A percentile compares a stretch with the other conserved stretches of the same genome.
Evolutionary conservation across 1,284 basidiomycete genomes (phyloP).

Genomic region (Omphalotus olearius): DNA sequence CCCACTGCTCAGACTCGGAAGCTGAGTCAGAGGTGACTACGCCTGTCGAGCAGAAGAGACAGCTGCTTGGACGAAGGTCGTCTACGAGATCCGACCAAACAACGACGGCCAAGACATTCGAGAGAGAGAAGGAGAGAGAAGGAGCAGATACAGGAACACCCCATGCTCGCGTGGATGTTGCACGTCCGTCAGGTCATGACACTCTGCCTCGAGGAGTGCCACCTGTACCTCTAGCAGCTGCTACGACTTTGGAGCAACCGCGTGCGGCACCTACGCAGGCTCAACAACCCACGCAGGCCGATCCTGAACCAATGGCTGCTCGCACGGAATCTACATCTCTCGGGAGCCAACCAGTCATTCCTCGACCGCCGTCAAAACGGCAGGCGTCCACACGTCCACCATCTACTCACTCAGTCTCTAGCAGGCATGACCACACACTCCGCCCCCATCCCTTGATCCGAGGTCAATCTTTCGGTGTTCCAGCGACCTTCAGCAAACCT

Average conservation of each 20-base stretch:
- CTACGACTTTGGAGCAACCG: background rate
- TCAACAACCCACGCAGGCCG: background rate
- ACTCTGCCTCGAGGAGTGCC: slow-evolving; percentile 5
- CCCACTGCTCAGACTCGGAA: slow-evolving; percentile 40
- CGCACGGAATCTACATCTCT: slow-evolving; percentile 13
- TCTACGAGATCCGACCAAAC: slow-evolving; percentile 2
- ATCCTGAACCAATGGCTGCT: slow-evolving; percentile 5
- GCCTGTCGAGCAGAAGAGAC: slow-evolving; percentile 11
- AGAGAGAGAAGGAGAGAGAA: slow-evolving; percentile 3
- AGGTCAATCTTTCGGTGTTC: slow-evolving; percentile 57
- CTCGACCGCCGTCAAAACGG: slow-evolving; percentile 24
- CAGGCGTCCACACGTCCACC: slow-evolving; percentile 47
- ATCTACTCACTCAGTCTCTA: slow-evolving; percentile 51
- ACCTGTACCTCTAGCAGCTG: background rate
- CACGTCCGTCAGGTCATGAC: slow-evolving; percentile 27
- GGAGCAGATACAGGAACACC: slow-evolving; percentile 15
- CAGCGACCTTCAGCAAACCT: slow-evolving; percentile 36
- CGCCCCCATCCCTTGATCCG: slow-evolving; percentile 75
- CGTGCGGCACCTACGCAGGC: background rate
- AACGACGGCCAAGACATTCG: background rate
- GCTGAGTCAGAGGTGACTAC: slow-evolving; percentile 29
- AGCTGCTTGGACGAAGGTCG: background rate
- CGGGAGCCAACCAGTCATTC: slow-evolving; percentile 15
- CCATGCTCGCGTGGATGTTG: slow-evolving; percentile 33
- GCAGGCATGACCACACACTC: slow-evolving; percentile 29